These are phyloP conservation scores for Gorgonomyces haynaldii DNA, from an alignment of 192 early-diverging fungal species.

Conservation along the genomic window DNA sequence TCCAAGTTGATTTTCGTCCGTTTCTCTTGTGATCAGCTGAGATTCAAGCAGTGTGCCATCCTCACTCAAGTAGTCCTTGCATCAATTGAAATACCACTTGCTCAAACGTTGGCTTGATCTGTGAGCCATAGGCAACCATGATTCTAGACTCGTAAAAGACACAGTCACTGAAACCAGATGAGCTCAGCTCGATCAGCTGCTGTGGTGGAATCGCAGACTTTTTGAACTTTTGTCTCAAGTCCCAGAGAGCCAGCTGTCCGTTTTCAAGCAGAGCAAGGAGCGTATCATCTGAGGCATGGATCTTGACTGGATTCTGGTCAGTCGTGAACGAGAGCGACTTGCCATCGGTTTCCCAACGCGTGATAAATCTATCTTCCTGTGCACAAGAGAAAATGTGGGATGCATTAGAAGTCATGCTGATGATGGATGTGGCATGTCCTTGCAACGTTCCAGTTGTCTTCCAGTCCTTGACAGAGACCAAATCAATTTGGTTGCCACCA, in stretches of 20 bases:
- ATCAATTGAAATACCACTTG: constrained; percentile 7
- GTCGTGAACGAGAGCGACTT: constrained; percentile 3
- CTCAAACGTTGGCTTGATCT: constrained; percentile 27
- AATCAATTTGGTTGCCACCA: constrained; percentile 2
- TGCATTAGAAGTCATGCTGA: constrained; percentile 5
- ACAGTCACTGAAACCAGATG: background rate
- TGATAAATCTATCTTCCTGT: constrained; percentile 24
- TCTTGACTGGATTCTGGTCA: background rate
- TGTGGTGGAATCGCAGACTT: background rate
- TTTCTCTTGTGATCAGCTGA: background rate
- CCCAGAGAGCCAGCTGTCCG: constrained; percentile 24
- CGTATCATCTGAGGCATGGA: background rate
- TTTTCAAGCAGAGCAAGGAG: constrained; percentile 23
- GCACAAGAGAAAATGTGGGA: constrained; percentile 18
- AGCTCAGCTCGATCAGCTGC: background rate
- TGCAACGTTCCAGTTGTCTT: constrained; percentile 10
- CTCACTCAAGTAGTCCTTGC: constrained; percentile 6
- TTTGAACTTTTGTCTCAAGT: background rate
- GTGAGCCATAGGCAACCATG: constrained; percentile 20
- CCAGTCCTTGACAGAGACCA: background rate
- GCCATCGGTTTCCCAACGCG: constrained; percentile 21
- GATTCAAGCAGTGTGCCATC: constrained; percentile 3
- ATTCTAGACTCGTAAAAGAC: constrained; percentile 3
- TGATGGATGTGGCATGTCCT: constrained; percentile 27
- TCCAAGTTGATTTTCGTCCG: constrained; percentile 7